These are phyloP conservation scores for Apophysomyces elegans DNA, from an alignment of 371 early-diverging fungal species.

Conservation along the genomic window DNA sequence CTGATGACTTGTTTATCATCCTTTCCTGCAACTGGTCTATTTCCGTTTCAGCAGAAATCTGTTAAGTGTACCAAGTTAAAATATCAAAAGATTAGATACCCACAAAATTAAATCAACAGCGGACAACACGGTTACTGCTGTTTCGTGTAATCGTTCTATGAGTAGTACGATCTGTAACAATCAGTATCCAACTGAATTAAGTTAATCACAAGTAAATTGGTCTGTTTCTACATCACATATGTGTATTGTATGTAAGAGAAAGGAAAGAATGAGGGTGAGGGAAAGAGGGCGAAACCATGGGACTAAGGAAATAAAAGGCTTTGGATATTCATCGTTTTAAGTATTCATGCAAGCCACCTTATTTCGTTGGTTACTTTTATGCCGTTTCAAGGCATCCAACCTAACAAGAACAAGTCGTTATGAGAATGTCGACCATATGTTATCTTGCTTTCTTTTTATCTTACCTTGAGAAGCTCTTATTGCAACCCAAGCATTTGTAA, in stretches of 20 bases:
- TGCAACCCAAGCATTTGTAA: conserved; percentile 80
- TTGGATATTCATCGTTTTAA: conserved; percentile 5
- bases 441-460: background rate
- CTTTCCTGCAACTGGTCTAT: too few species aligned
- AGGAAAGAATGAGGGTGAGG: background rate
- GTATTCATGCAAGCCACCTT: conserved; percentile 40
- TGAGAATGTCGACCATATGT: background rate
- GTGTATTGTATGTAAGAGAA: background rate
- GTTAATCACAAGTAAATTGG: background rate
- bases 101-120: too few species aligned
- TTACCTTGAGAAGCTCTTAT: conserved; percentile 75
- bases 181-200: too few species aligned
- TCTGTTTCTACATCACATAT: conserved; percentile 5
- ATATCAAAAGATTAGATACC: too few species aligned
- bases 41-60: too few species aligned
- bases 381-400: conserved; percentile 57
- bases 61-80: too few species aligned
- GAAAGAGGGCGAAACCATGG: background rate
- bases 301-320: conserved; percentile 4
- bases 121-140: too few species aligned
- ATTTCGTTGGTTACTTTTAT: conserved; percentile 54
- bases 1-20: too few species aligned
- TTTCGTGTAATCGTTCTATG: too few species aligned
- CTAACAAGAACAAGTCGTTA: conserved; percentile 19
- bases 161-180: too few species aligned